Base-by-base conservation (phyloP, 768 basidiomycete species). In the Scleroderma citrinum region DNA sequence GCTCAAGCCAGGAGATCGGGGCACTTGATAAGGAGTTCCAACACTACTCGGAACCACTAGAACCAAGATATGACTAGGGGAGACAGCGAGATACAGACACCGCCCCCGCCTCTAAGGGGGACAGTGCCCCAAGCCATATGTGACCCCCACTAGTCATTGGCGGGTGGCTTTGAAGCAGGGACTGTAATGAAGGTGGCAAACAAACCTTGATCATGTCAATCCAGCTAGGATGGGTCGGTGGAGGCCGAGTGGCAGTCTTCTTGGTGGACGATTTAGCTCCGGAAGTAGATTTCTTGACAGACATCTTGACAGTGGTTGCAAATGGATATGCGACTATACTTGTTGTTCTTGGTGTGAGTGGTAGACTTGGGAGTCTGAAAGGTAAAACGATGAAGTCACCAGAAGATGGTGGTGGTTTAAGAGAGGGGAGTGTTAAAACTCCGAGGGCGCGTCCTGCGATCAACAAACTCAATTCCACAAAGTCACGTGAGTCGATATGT, bases 141-240 rank as follows among this genome's bases (percentile, higher is more conserved):
- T 14, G 16, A 42, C 16, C 13, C 10, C 24, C 24, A 24, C 23
- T 23, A 42, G 7, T 1, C 14, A n/a, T 42, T 24, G 16, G 2
- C 3, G 40, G 14, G 40, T 23, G 8, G 24, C 7, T 16, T 13
- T 21, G 16, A 17, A 3, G 24, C 10, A 16, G 19, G 3, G 16
- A 14, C 10, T 8, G 10, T 8, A 16, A 13, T 29, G 14, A 1
- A 44, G 46, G 47, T 30, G 29, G 41, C 51, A 31, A 55, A 56
- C 74, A 63, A 59, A 85, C 86, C 76, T 87, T 87, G 67, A 89
- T 87, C 86, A 89, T 89, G 48, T 88, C 85, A 49, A 81, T 72
- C 85, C 85, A 87, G 51, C 75, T 65, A 14, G 75, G 75, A 56
- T 77, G 75, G 42, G 52, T 51, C 19, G 59, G 36, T 24, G 43